These are phyloP conservation scores for Tetraselmis striata DNA, from an alignment of 139 green algal genomes.

Conservation along the genomic window DNA sequence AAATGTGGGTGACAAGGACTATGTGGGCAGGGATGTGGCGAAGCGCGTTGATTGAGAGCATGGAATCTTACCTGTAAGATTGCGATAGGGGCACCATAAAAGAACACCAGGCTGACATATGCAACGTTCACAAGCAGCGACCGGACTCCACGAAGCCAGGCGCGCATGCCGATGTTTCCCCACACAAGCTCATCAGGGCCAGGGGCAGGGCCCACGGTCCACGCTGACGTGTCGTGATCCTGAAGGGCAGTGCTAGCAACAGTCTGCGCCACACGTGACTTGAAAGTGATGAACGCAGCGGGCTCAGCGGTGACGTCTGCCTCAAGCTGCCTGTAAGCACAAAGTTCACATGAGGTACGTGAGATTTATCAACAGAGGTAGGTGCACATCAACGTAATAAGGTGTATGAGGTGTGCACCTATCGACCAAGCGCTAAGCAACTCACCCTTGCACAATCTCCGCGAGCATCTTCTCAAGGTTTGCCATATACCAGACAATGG, in stretches of 20 bases:
- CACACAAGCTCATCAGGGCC: neutral
- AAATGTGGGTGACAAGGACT: no score
- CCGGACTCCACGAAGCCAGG: neutral
- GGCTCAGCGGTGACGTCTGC: neutral
- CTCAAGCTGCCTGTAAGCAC: neutral
- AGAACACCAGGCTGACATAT: neutral
- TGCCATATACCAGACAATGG: neutral
- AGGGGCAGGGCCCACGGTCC: neutral
- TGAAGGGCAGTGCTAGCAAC: neutral
- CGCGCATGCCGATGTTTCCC: neutral
- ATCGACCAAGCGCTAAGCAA: neutral
- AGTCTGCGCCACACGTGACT: neutral
- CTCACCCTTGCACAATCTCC: neutral
- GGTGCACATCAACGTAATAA: no score
- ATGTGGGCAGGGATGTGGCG: no score
- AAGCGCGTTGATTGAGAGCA: no score
- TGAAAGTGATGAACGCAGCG: neutral
- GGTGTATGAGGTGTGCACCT: no score
- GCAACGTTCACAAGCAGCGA: neutral
- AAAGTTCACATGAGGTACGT: no score
- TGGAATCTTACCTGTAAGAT: no score
- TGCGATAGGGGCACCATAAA: neutral
- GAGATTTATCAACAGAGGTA: no score
- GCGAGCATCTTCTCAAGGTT: neutral
- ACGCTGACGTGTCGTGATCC: neutral